A percentile compares a stretch with the other conserved stretches of the same genome.
These are phyloP conservation scores for Hibiscus syriacus DNA, from an alignment of 345 rosid species.

Conservation along the genomic window DNA sequence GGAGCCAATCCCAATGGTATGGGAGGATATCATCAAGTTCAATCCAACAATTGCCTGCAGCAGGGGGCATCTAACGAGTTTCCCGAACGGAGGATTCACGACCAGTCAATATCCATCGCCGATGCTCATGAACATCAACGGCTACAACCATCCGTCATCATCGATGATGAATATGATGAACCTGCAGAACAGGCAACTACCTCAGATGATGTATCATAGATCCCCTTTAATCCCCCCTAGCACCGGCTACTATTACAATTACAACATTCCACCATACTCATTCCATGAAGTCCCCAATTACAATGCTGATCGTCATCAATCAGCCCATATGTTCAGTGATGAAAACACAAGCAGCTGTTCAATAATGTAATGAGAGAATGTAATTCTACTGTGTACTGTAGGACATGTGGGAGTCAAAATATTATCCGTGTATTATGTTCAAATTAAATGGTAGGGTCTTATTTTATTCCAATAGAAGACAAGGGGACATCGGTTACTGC, in stretches of 20 bases:
- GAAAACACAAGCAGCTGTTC: constrained; percentile 44
- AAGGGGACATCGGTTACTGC: constrained; percentile 23
- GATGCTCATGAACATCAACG: constrained; percentile 37
- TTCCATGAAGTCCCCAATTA: constrained; percentile 29
- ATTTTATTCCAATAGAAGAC: background rate
- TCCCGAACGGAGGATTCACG: constrained; percentile 22
- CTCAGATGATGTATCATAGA: constrained; percentile 65
- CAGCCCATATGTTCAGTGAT: constrained; percentile 39
- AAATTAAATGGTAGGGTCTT: background rate
- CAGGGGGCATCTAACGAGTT: constrained; percentile 23
- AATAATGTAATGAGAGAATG: constrained; percentile 22
- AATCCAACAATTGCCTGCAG: constrained; percentile 22
- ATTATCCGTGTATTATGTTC: constrained; percentile 12
- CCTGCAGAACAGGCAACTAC: constrained; percentile 42
- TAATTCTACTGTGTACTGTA: constrained; percentile 5
- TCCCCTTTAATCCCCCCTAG: constrained; percentile 41
- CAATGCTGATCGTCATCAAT: constrained; percentile 19
- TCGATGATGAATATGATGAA: constrained; percentile 42
- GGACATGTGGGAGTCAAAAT: constrained; percentile 13
- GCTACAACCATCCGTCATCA: constrained; percentile 30
- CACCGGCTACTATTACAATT: constrained; percentile 51
- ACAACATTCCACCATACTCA: constrained; percentile 25
- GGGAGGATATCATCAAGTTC: constrained; percentile 23
- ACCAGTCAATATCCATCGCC: constrained; percentile 33
- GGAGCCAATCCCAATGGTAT: constrained; percentile 27